Conservation (phyloP, 345 rosid genomes). For the Lepidium africanum region DNA sequence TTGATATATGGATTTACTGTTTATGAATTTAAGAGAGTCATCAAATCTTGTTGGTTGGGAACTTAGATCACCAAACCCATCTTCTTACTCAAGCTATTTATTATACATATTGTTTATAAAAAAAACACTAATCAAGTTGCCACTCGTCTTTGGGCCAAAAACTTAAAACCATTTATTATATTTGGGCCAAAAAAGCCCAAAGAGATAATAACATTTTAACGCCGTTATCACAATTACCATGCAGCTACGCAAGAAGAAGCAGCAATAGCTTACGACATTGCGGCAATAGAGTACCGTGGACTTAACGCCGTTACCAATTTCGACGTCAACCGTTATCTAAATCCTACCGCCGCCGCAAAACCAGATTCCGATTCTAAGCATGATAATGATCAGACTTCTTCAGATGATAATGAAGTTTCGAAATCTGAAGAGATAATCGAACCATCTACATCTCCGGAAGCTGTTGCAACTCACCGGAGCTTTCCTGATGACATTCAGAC, state of each 20-base stretch:
- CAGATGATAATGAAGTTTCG: conserved; percentile 13
- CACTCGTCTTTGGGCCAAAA: not conserved
- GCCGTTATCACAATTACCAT: not conserved
- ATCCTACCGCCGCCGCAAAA: not conserved
- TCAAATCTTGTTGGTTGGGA: conserved; percentile 29
- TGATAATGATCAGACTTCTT: not conserved
- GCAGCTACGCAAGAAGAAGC: conserved; percentile 98
- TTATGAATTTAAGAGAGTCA: conserved; percentile 8
- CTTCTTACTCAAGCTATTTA: conserved; percentile 21
- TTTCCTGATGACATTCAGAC: conserved; percentile 79
- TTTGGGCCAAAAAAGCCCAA: too few relatives aligned
- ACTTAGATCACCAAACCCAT: conserved; percentile 26
- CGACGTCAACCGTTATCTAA: conserved; percentile 66
- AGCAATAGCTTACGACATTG: conserved; percentile 86
- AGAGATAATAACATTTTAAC: not conserved
- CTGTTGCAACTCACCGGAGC: conserved; percentile 35
- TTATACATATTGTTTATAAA: not conserved
- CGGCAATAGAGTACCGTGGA: conserved; percentile 91
- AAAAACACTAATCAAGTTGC: too few relatives aligned
- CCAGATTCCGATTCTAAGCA: not conserved
- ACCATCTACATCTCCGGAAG: conserved; percentile 30
- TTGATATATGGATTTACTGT: not conserved
- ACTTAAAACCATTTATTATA: too few relatives aligned
- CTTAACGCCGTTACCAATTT: conserved; percentile 92
- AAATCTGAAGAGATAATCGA: conserved; percentile 67